Percentiles rank a stretch among this genome's conserved stretches.
phyloP scores from a whole-genome alignment of 192 early-diverging fungal genomes.

The Backusella mclennaniae region DNA sequence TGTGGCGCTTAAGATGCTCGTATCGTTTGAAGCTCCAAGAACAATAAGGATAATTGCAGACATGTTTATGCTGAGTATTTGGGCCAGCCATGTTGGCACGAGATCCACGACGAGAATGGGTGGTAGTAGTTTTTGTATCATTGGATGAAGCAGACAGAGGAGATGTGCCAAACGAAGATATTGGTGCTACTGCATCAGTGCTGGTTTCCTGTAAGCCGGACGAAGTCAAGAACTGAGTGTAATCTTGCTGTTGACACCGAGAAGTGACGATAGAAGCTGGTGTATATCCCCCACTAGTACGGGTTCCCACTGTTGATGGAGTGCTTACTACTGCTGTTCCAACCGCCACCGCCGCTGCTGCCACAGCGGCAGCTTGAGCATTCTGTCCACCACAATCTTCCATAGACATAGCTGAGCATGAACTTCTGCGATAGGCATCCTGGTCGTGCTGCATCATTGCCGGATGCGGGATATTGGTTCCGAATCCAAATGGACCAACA shows the following conservation, averaged over 20 bases:
- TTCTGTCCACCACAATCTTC: slow-evolving; percentile 15
- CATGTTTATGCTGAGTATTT: slow-evolving; percentile 37
- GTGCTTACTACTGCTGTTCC: slow-evolving; percentile 16
- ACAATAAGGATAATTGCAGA: slow-evolving; percentile 46
- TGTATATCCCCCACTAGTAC: neutral
- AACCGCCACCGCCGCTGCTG: slow-evolving; percentile 24
- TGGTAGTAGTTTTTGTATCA: neutral
- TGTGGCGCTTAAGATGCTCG: slow-evolving; percentile 80
- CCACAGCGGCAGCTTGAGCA: neutral
- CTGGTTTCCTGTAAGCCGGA: neutral
- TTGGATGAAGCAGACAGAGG: slow-evolving; percentile 1
- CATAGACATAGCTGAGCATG: slow-evolving; percentile 30
- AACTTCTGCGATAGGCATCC: slow-evolving; percentile 27
- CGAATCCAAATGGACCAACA: slow-evolving; percentile 31
- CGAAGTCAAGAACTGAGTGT: slow-evolving; percentile 22
- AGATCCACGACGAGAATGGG: slow-evolving; percentile 8
- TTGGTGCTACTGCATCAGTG: neutral
- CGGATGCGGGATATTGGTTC: slow-evolving; percentile 19
- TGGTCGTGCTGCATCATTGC: slow-evolving; percentile 17
- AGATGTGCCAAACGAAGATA: neutral
- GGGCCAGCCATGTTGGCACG: slow-evolving; percentile 13
- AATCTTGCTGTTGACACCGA: neutral
- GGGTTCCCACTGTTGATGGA: slow-evolving; percentile 13
- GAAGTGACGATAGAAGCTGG: neutral
- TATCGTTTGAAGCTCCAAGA: slow-evolving; percentile 73